A percentile compares a stretch with the other conserved stretches of the same genome.
Conservation (phyloP, 805 yeast species). For the Candida chilensis region DNA sequence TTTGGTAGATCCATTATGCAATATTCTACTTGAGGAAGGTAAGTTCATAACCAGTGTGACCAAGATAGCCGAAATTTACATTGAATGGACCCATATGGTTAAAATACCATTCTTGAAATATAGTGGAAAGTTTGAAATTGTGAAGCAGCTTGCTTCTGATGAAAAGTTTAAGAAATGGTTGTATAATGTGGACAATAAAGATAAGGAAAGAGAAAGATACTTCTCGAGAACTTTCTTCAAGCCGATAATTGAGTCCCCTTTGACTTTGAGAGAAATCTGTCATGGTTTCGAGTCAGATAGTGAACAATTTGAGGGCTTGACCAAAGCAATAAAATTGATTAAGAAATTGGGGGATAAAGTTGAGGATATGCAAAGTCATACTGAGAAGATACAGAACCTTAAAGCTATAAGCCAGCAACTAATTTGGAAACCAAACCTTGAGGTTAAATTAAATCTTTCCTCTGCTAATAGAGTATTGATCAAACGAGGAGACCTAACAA, state of each 20-base stretch:
- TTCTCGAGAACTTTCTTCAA: conserved; percentile 50
- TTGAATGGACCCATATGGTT: conserved; percentile 57
- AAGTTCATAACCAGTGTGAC: conserved; percentile 46
- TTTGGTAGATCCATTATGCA: conserved; percentile 49
- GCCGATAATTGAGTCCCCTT: conserved; percentile 47
- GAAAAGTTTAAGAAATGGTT: conserved; percentile 54
- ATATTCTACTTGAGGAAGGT: conserved; percentile 51
- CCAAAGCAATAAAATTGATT: conserved; percentile 45
- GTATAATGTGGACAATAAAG: conserved; percentile 35
- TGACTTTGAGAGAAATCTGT: conserved; percentile 52
- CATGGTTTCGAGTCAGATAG: conserved; percentile 36
- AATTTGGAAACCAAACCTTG: conserved; percentile 39
- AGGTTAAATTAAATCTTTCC: conserved; percentile 40
- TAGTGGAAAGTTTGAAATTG: conserved; percentile 52
- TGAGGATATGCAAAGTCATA: conserved; percentile 51
- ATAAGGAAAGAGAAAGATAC: conserved; percentile 43
- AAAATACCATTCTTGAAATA: conserved; percentile 44
- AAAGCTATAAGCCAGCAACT: conserved; percentile 43
- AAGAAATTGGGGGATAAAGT: conserved; percentile 48
- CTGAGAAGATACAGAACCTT: conserved; percentile 49
- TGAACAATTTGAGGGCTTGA: conserved; percentile 42
- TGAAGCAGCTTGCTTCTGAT: conserved; percentile 43
- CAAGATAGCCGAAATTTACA: conserved; percentile 49
- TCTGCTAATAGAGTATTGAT: conserved; percentile 49
- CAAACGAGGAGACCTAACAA: conserved; percentile 45